Conservation (phyloP, 75 land plant species). For the Pinus tabuliformis region DNA sequence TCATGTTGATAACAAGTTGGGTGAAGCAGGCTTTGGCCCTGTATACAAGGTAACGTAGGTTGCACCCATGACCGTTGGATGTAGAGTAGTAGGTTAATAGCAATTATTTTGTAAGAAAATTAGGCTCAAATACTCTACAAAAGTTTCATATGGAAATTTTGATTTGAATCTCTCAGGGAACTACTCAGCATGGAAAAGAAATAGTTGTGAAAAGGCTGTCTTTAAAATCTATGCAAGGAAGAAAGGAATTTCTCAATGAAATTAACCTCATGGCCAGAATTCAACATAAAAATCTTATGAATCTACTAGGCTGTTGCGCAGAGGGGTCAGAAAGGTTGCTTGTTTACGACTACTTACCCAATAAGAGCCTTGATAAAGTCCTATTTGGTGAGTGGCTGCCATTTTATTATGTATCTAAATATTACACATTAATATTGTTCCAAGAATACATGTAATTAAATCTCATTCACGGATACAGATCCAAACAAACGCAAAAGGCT, state of each 20-base stretch:
- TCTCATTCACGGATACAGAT: too few species aligned
- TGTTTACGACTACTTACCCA: conserved; percentile 46
- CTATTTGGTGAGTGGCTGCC: conserved; percentile 4
- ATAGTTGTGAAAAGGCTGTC: conserved; percentile 51
- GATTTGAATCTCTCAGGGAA: conserved; percentile 18
- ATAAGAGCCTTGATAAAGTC: conserved; percentile 36
- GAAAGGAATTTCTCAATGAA: conserved; percentile 36
- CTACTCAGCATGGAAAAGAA: conserved; percentile 32
- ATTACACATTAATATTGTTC: too few species aligned
- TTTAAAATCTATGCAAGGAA: conserved; percentile 23
- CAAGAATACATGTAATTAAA: too few species aligned
- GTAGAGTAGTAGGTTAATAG: too few species aligned
- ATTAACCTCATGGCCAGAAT: conserved; percentile 26
- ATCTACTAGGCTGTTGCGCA: conserved; percentile 32
- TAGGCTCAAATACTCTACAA: background rate
- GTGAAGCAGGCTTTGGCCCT: too few species aligned
- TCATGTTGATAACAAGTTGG: too few species aligned
- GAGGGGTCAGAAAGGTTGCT: conserved; percentile 35
- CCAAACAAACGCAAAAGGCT: background rate
- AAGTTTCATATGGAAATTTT: too few species aligned
- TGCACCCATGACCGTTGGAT: too few species aligned
- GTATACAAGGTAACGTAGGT: background rate
- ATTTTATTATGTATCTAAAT: too few species aligned
- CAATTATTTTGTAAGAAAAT: background rate
- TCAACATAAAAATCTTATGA: conserved; percentile 32